Conservation (phyloP, 495 filamentous ascomycete genomes). For the Penicillium coprophilum region DNA sequence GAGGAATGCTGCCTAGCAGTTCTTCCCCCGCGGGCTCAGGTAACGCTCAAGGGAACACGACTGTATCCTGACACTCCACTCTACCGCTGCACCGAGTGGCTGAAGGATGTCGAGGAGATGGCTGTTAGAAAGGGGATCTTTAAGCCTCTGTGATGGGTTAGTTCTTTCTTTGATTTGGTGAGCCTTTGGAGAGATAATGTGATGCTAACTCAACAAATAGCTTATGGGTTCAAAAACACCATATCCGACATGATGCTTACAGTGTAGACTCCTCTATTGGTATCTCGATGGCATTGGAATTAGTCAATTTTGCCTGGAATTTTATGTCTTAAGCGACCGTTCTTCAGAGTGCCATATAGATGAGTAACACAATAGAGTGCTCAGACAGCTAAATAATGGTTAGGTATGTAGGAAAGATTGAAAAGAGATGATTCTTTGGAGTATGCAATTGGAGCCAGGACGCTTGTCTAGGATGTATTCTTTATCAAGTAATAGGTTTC, state of each 20-base stretch:
- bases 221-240: neutral
- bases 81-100: conserved; percentile 13
- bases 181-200: neutral
- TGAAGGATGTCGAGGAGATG: conserved; percentile 19
- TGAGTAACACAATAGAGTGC: neutral
- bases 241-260: neutral
- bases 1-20: conserved; percentile 8
- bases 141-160: neutral
- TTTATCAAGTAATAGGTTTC: neutral
- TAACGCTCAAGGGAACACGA: conserved; percentile 3
- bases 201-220: neutral
- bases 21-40: conserved; percentile 11
- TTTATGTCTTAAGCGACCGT: neutral
- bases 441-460: neutral
- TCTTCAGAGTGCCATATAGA: neutral
- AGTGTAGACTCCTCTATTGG: neutral
- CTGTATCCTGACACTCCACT: conserved; percentile 15
- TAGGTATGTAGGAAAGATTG: neutral
- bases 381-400: neutral
- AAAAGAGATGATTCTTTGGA: neutral
- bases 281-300: neutral
- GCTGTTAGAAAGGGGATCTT: conserved; percentile 20
- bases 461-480: neutral
- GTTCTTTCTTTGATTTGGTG: neutral
- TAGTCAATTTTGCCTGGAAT: neutral